A percentile compares a stretch with the other conserved stretches of the same genome.
phyloP scores from a whole-genome alignment of 2,329 filamentous ascomycete species.

The Pestalotiopsis sp. region DNA sequence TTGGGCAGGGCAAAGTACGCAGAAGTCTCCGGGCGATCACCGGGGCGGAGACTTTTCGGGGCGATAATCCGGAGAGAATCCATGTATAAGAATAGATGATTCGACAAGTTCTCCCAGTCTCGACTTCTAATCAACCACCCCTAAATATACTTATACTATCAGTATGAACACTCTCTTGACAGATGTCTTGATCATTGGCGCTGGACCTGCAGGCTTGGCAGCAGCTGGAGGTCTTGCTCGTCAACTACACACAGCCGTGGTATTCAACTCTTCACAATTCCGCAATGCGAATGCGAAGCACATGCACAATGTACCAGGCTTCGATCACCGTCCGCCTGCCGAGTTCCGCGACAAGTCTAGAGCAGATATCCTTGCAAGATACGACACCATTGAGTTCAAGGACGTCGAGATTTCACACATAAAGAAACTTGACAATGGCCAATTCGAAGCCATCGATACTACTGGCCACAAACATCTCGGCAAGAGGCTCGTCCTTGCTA shows the following conservation, averaged over 20 bases:
- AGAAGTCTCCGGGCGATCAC: neutral
- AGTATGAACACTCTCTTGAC: neutral
- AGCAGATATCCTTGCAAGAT: slow-evolving; percentile 7
- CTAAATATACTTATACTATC: neutral
- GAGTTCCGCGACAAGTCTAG: slow-evolving; percentile 7
- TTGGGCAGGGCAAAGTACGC: neutral
- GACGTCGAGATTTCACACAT: neutral
- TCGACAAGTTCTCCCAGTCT: too few relatives aligned
- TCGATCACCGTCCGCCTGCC: slow-evolving; percentile 10
- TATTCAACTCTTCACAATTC: slow-evolving; percentile 12
- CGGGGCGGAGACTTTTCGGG: slow-evolving; percentile 3
- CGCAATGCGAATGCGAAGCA: slow-evolving; percentile 7
- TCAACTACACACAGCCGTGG: slow-evolving; percentile 5
- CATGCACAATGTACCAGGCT: slow-evolving; percentile 15
- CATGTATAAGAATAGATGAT: neutral
- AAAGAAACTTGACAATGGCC: neutral
- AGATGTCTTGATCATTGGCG: slow-evolving; percentile 15
- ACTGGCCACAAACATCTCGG: neutral
- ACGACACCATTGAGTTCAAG: slow-evolving; percentile 3
- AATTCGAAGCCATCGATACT: slow-evolving; percentile 8
- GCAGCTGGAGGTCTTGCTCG: slow-evolving; percentile 9
- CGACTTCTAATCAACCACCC: neutral
- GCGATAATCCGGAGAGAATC: neutral
- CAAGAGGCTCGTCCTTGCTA: slow-evolving; percentile 13
- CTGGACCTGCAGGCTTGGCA: slow-evolving; percentile 13